Evolutionary conservation across 2,329 filamentous ascomycete species (phyloP), one percentile per base, ranked within the genome.

Genomic region (Trichoderma brevicompactum): DNA sequence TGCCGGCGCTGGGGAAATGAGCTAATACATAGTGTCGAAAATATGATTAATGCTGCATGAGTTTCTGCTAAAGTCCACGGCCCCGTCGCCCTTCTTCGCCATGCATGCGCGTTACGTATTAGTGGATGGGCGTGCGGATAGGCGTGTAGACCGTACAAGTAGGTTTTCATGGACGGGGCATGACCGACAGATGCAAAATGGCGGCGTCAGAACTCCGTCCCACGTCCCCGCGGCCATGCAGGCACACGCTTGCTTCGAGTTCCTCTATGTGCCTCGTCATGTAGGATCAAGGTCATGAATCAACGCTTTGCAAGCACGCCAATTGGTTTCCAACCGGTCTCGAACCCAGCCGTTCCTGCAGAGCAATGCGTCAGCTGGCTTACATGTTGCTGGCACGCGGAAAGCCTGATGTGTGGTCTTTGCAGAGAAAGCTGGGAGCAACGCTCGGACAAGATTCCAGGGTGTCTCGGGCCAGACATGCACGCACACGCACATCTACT

Each of bases 1-100:
- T 71, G 7, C 70, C 71, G 19, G 53, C 36, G 8, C 15, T 65
- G 13, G 23, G 46, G n/a, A 65, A 28, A 17, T 65, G 32, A 50
- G 32, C 23, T 38, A n/a, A 34, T 19, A 23, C 7, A 9, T 41
- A 43, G 6, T 23, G 6, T 32, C 10, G 23, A 19, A 17, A 44
- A 36, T 19, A 38, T n/a, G 7, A 48, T 48, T 12, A 40, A 46
- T 48, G 28, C 34, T 23, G 7, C 32, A 23, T 12, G n/a, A 19
- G 6, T 53, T 36, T 19, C 9, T 53, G 50, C 50, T 38, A 41
- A 19, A 54, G 8, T 54, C 19, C 36, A 17, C 32, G 17, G 36
- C 46, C 34, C 34, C n/a, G 19, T 40, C 4, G 44, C 17, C n/a
- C 13, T 49, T 32, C 43, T 34, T 13, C 19, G 17, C 10, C 10